Evolutionary conservation across 176 grass and related monocot genomes (phyloP).

Genomic region (Rhipidocladum racemiflorum): DNA sequence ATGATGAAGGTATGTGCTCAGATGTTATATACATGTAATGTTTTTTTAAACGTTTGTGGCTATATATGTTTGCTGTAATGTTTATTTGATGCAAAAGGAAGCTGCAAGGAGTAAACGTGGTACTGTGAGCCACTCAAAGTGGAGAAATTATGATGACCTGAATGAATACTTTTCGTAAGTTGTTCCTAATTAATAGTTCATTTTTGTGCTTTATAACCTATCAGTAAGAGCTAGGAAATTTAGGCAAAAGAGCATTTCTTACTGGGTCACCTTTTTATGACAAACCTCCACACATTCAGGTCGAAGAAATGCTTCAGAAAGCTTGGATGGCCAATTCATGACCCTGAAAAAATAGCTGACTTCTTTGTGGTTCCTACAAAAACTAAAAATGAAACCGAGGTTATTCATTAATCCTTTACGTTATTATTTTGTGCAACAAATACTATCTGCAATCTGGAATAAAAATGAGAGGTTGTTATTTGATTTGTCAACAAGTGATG

Average conservation of each 20-base stretch:
- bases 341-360: too few relatives aligned
- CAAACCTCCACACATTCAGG: slow-evolving; percentile 47
- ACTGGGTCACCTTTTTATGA: background rate
- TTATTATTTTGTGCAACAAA: background rate
- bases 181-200: slow-evolving; percentile 13
- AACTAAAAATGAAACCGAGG: slow-evolving; percentile 33
- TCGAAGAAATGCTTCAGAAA: slow-evolving; percentile 78
- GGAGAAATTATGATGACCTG: slow-evolving; percentile 99
- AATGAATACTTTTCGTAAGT: slow-evolving; percentile 96
- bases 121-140: slow-evolving; percentile 83
- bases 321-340: slow-evolving; percentile 70
- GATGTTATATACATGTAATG: too few relatives aligned
- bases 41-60: background rate
- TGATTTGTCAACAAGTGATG: background rate
- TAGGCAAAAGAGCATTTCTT: background rate
- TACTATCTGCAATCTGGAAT: background rate
- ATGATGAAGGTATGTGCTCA: slow-evolving; percentile 58
- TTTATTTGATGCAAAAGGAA: slow-evolving; percentile 67
- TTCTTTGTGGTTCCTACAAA: slow-evolving; percentile 44
- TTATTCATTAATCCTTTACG: slow-evolving; percentile 23
- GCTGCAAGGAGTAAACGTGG: slow-evolving; percentile 50
- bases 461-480: background rate
- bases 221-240: background rate
- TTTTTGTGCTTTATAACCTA: background rate
- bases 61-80: background rate